Base-by-base conservation (phyloP, 2,329 filamentous ascomycete species). In the Talaromyces islandicus region DNA sequence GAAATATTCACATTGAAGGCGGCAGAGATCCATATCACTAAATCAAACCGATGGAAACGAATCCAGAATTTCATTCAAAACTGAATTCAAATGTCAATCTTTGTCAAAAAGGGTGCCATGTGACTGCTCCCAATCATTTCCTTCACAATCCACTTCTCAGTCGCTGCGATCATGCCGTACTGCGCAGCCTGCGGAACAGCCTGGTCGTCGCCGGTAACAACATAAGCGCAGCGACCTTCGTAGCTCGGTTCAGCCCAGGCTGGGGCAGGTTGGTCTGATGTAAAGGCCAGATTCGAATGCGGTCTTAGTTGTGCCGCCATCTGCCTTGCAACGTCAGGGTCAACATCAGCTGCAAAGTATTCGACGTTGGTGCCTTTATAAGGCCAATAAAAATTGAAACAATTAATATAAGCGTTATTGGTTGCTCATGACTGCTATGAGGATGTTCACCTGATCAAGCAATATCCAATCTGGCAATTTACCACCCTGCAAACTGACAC, bases 161-260 rank as follows among this genome's bases (percentile, higher is more conserved):
- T 68, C 1, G 59, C 65, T 2, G 62, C 55, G 10, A 70, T 66
- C 68, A 71, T 69, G 10, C 59, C 61, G 24, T 64, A 62, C 55
- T 71, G 69, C 7, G 63, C 66, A 43, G 58, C 63, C 19, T 64
- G 64, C 0, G 67, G 64, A 11, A 70, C 62, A 1, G 68, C 67
- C 7, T 48, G 53, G 35, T 70, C 68, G 1, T 60, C 29, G 1
- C 61, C 60, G 4, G 66, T 67, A 6, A 68, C 63, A n/a, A 70
- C 65, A 51, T 62, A 70, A 1, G 65, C 68, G 27, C 64, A 48
- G 9, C 66, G 61, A 2, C 66, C 63, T 9, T 43, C 25, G 35
- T 62, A 69, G 0, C 46, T 58, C 10, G 56, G 24, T 10, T 72
- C 69, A 7, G 62, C 61, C 68, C 70, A 72, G 1, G 68, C 70